Evolutionary conservation across 2,329 filamentous ascomycete genomes (phyloP), one percentile per base, ranked within the genome.

Genomic region (Colletotrichum sp.): DNA sequence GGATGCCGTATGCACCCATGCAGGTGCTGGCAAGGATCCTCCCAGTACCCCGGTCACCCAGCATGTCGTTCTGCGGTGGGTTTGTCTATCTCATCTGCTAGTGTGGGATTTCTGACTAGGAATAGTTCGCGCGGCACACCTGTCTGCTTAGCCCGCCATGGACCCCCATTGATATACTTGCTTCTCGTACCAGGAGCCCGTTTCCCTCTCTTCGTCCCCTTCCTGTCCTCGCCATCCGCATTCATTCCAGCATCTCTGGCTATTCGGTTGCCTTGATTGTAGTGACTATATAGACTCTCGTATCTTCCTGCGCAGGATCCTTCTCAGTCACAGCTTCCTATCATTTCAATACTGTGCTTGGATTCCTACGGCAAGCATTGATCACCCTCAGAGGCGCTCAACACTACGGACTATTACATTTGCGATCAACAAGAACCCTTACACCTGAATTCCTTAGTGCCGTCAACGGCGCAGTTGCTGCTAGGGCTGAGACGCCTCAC

Each of bases 81-180:
- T 29, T 47, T 58, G 54, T 57, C 68, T 47, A 71, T 63, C 62
- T 71, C 66, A 64, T 67, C 57, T 63, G 31, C 72, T 74, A 72
- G 72, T 72, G 72, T 58, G 68, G 63, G 55, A 62, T 66, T 74
- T 66, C 54, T 67, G 21, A 55, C 72, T 66, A 74, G 72, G 68
- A 74, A 72, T 72, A 74, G 68, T 67, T 71, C 43, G 43, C 59
- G 66, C 68, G 34, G 43, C 72, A 68, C 68, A 72, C 65, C 68
- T 71, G 38, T 70, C 38, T 59, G 70, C 61, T 21, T 34, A 55
- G 61, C 62, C 62, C 34, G 36, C 27, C 70, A 43, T 70, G 51
- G 66, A 65, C 11, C 54, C 68, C 72, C 62, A 43, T 58, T n/a
- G 34, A 62, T 18, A 66, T 61, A 64, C 61, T 61, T 62, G 66